Evolutionary conservation across 2,329 filamentous ascomycete species (phyloP).

Genomic region (Xylariomycetidae sp.): DNA sequence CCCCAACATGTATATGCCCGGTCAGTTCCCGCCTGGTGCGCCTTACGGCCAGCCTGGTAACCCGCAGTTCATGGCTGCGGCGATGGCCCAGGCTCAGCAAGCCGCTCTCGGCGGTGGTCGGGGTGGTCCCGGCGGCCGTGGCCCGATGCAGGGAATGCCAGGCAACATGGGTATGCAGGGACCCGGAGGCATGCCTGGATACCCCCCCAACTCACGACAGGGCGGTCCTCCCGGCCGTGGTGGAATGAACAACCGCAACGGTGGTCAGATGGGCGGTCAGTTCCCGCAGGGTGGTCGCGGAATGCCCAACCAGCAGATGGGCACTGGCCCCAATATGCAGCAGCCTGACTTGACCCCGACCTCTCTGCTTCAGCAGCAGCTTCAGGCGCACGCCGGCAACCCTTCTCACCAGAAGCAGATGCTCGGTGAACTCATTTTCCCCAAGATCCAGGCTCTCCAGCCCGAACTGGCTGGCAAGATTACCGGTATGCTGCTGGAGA

Average conservation of each 20-base stretch:
- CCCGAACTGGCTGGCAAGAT: constrained; percentile 97
- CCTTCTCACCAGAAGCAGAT: constrained; percentile 95
- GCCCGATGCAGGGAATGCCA: constrained; percentile 69
- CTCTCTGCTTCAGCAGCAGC: constrained; percentile 50
- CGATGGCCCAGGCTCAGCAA: constrained; percentile 73
- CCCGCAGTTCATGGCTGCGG: constrained; percentile 72
- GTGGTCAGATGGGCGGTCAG: constrained; percentile 33
- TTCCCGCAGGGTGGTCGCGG: constrained; percentile 45
- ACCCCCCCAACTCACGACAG: constrained; percentile 48
- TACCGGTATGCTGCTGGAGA: constrained; percentile 98
- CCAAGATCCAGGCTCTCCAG: constrained; percentile 94
- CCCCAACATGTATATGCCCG: constrained; percentile 78
- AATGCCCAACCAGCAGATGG: constrained; percentile 30
- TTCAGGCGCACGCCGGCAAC: constrained; percentile 41
- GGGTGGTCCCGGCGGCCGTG: constrained; percentile 59
- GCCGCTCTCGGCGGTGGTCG: constrained; percentile 55
- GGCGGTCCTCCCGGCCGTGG: constrained; percentile 32
- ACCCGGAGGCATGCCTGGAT: constrained; percentile 46
- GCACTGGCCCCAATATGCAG: constrained; percentile 26
- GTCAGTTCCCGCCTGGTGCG: constrained; percentile 71
- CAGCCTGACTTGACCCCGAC: constrained; percentile 33
- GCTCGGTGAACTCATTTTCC: constrained; percentile 94
- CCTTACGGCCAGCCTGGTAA: constrained; percentile 76
- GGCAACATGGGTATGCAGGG: constrained; percentile 56
- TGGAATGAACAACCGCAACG: constrained; percentile 37